Conservation (phyloP, 768 basidiomycete species). For the Trametes maxima region DNA sequence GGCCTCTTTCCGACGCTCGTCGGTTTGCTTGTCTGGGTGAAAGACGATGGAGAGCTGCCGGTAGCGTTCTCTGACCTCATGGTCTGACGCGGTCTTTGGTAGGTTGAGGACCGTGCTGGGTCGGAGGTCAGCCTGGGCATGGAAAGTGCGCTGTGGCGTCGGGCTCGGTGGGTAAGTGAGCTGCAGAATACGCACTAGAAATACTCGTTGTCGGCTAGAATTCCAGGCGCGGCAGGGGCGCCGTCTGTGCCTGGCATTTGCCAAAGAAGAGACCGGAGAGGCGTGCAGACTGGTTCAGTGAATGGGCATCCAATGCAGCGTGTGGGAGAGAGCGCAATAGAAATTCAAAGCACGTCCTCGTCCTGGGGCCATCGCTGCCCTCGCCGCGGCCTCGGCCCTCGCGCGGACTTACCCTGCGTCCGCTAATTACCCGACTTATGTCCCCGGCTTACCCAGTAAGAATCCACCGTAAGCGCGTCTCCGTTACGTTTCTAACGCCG, state of each 20-base stretch:
- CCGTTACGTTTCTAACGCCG: neutral
- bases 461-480: no score
- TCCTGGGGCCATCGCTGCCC: neutral
- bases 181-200: conserved; percentile 21
- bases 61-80: conserved; percentile 77
- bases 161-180: neutral
- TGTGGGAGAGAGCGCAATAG: neutral
- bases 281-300: conserved; percentile 7
- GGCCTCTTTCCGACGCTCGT: conserved; percentile 53
- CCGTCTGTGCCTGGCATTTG: conserved; percentile 17
- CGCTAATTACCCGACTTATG: no score
- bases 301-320: conserved; percentile 6
- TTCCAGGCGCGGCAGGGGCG: neutral
- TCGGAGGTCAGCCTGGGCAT: neutral
- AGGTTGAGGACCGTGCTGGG: conserved; percentile 73
- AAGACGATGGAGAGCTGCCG: conserved; percentile 72
- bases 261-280: conserved; percentile 1
- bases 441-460: no score
- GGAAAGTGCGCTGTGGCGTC: no score
- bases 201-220: conserved; percentile 20
- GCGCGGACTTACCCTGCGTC: no score
- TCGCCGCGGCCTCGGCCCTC: conserved; percentile 6
- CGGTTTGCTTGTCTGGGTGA: conserved; percentile 83
- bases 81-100: conserved; percentile 58
- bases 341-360: neutral